Percentiles rank a stretch among this genome's conserved stretches.
Conservation (phyloP, 1,284 basidiomycete species). For the Cryptococcus sp. region DNA sequence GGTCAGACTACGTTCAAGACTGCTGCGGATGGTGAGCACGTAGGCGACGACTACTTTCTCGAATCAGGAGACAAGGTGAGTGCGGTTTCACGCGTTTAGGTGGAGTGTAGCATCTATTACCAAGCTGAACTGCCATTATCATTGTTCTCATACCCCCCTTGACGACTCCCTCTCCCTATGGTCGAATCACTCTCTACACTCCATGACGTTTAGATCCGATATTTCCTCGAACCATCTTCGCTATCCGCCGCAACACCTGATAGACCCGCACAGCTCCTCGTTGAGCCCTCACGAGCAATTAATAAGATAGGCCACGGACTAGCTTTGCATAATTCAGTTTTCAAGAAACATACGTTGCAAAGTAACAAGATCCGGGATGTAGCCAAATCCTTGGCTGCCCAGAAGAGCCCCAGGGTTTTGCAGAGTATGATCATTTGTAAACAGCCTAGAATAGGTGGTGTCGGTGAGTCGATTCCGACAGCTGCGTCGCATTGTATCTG, state of each 20-base stretch:
- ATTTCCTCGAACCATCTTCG: conserved; percentile 50
- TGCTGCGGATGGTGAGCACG: conserved; percentile 62
- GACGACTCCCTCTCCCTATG: conserved; percentile 56
- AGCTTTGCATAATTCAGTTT: conserved; percentile 79
- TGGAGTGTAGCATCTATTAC: no score
- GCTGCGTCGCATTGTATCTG: no score
- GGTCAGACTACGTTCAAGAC: conserved; percentile 84
- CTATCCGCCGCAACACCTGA: conserved; percentile 30
- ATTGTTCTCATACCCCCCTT: no score
- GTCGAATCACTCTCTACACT: not conserved
- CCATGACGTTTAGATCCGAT: conserved; percentile 37
- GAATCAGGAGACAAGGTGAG: conserved; percentile 88
- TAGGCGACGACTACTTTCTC: conserved; percentile 86
- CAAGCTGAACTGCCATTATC: no score
- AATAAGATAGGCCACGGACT: conserved; percentile 64
- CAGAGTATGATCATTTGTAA: conserved; percentile 96
- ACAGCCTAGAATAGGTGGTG: conserved; percentile 82
- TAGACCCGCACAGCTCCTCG: conserved; percentile 61
- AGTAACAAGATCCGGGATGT: conserved; percentile 67
- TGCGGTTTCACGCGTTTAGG: no score
- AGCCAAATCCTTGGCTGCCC: conserved; percentile 73
- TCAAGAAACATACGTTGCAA: conserved; percentile 73
- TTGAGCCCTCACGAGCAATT: conserved; percentile 67
- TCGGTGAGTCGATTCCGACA: conserved; percentile 60
- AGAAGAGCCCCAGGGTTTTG: conserved; percentile 79